Evolutionary conservation across 257 asterid genomes (phyloP), one percentile per base, ranked within the genome.

Genomic region (Knoxia roxburghii): DNA sequence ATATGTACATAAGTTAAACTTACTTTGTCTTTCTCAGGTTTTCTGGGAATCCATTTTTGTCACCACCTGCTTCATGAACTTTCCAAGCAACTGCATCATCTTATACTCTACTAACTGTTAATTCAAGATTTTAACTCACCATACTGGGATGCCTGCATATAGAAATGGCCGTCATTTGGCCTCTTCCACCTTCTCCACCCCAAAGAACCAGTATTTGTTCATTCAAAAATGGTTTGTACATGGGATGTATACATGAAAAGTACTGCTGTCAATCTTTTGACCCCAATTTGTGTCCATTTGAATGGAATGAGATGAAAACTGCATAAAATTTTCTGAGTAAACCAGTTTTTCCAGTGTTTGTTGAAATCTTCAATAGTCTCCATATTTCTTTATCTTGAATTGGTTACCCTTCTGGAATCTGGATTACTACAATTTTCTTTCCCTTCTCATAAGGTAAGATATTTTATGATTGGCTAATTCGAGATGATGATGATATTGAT

Each of bases 1-100:
- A 14, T 37, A 29, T 27, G 24, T 7, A 20, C 35, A 18, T 68
- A 79, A 6, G 23, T 41, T 60, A 52, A 30, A 29, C 68, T 29
- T 43, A 49, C 64, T 17, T 26, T 21, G 56, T 70, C 55, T 69
- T 78, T 58, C 59, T 48, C 59, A 92, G 98, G 83, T 77, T 77
- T 62, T 79, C 96, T 12, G 97, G 98, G 56, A 92, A 92, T 80
- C 96, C 94, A 37, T 81, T 76, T 32, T 59, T 89, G 84, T 67
- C 78, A 26, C 81, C 83, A 33, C 80, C 84, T 46, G 83, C 70
- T 5, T 69, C 77, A 32, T 88, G 76, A 82, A 7, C 66, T n/a
- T n/a, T n/a, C 70, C 73, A 15, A 7, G 60, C 45, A 49, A 13
- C 46, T 60, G 61, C 40, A 57, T 54, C 23, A 27, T 59, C 49